These are phyloP conservation scores for Parietaria judaica DNA, from an alignment of 306 rosid genomes.

Conservation along the genomic window DNA sequence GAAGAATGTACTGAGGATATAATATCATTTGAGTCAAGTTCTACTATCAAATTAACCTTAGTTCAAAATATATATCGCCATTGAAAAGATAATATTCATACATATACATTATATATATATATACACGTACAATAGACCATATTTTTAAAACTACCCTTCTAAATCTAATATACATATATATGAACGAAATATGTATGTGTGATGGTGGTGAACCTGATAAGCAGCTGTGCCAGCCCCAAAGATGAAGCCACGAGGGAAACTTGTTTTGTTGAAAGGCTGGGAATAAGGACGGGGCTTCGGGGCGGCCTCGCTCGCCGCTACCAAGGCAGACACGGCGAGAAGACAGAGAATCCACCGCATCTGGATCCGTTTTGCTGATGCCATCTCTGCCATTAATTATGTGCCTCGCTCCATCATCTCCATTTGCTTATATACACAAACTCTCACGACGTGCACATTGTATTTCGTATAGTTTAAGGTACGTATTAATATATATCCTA, in stretches of 20 bases:
- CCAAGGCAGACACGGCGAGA: background rate
- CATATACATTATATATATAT: too few relatives aligned
- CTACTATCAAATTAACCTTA: too few relatives aligned
- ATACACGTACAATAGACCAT: too few relatives aligned
- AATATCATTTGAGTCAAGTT: background rate
- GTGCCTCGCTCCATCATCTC: too few relatives aligned
- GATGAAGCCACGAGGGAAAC: background rate
- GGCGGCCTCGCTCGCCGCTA: background rate
- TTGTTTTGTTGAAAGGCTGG: background rate
- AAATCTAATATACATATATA: background rate
- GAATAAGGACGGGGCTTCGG: background rate
- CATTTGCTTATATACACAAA: too few relatives aligned
- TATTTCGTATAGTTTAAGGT: too few relatives aligned
- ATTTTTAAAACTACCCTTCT: too few relatives aligned
- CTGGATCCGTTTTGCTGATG: background rate
- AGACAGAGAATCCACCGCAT: background rate
- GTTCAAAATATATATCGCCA: too few relatives aligned
- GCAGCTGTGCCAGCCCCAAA: conserved; percentile 17
- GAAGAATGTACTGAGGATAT: background rate
- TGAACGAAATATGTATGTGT: background rate
- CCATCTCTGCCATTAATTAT: background rate
- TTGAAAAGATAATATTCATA: too few relatives aligned
- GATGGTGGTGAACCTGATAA: conserved; percentile 4
- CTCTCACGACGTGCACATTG: too few relatives aligned
- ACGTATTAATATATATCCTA: too few relatives aligned